Base-by-base conservation (phyloP, 257 asterid genomes). In the Nicotiana paniculata region DNA sequence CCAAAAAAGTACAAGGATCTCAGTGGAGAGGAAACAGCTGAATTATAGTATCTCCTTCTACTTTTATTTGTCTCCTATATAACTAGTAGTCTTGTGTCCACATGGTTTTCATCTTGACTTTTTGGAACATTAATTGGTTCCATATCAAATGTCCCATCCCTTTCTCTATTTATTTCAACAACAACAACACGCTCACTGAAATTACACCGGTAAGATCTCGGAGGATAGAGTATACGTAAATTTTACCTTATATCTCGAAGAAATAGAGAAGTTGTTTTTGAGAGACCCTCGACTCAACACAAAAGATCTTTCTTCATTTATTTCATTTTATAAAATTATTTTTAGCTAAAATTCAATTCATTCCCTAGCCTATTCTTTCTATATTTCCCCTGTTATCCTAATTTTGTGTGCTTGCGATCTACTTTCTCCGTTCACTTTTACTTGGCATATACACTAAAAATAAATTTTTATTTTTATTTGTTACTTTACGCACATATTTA, bases 151-250 rank as follows among this genome's bases (percentile, higher is more conserved):
- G 30, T 69, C 32, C 33, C 24, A 9, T 4, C 57, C 57, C 33
- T 28, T 64, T 64, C 54, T 69, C 8, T 26, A 39, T 39, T n/a
- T 70, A 70, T 70, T 70, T 70, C 77, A 39, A 32, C 35, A 3
- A 32, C 33, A 32, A 32, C 35, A 32, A 2, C 35, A 32, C 35
- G 3, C 35, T 3, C 5, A 32, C 0, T 32, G 0, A 3, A 32
- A 32, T 32, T 0, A 0, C 0, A 32, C 35, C 0, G 3, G 35
- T 32, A 3, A 0, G 5, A 3, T 32, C 0, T 0, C 5, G 0
- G 35, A 32, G 35, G 5, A 0, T 32, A 3, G 0, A 32, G 0
- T 32, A 3, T 32, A 32, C 0, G 4, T 0, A 32, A 0, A 32
- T 0, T 3, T 32, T 32, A 32, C 24, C 24, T 21, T 21, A 21